phyloP scores from a whole-genome alignment of 1,284 basidiomycete species.

The Malassezia brasiliensis region DNA sequence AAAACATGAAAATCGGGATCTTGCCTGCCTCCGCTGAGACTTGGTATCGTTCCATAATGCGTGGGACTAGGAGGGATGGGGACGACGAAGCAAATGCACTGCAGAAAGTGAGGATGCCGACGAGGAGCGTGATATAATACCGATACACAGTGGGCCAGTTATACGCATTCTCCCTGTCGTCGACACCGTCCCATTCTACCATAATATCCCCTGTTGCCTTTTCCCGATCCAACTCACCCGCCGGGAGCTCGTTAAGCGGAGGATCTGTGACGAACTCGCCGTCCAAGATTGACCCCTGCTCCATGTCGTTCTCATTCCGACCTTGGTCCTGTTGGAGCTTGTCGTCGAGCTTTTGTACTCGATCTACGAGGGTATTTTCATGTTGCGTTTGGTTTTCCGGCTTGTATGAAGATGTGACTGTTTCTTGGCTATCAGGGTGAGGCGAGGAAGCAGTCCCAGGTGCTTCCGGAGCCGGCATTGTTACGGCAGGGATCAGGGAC shows the following conservation, averaged over 20 bases:
- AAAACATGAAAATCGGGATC: conserved; percentile 61
- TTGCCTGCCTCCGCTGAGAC: conserved; percentile 58
- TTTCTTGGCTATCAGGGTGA: too few relatives aligned
- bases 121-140: conserved; percentile 60
- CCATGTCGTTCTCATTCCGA: background rate
- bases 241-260: conserved; percentile 13
- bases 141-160: conserved; percentile 57
- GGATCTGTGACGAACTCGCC: background rate
- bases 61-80: conserved; percentile 61
- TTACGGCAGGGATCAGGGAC: too few relatives aligned
- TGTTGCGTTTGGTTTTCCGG: too few relatives aligned
- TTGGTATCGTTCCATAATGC: conserved; percentile 55
- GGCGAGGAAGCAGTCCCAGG: too few relatives aligned
- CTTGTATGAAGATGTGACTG: too few relatives aligned
- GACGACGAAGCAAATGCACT: conserved; percentile 60
- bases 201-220: conserved; percentile 7
- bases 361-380: too few relatives aligned
- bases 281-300: background rate
- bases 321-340: background rate
- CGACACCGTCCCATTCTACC: conserved; percentile 40
- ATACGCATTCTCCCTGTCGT: conserved; percentile 56
- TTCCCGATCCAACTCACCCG: background rate
- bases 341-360: too few relatives aligned
- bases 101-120: conserved; percentile 60
- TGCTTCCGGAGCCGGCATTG: too few relatives aligned